Conservation (phyloP, 2,329 filamentous ascomycete species). For the Clonostachys rhizophaga region DNA sequence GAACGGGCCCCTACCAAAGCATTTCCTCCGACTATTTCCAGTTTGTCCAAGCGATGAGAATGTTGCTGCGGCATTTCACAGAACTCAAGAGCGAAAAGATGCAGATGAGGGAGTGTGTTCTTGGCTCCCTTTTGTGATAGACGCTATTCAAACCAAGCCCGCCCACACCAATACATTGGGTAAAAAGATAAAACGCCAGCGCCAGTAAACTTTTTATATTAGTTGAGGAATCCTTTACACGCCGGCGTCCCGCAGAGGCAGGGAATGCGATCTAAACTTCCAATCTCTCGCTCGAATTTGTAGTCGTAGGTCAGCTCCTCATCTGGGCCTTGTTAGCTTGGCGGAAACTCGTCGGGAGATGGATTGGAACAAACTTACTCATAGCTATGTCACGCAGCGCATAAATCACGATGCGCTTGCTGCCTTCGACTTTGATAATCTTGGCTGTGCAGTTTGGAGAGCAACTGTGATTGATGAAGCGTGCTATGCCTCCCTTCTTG, state of each 20-base stretch:
- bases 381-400: constrained; percentile 89
- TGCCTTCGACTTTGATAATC: constrained; percentile 98
- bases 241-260: constrained; percentile 94
- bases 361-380: constrained; percentile 59
- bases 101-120: no score
- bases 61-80: no score
- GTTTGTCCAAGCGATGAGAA: no score
- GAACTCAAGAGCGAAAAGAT: no score
- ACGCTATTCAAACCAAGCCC: no score
- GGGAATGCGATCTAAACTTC: constrained; percentile 90
- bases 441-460: constrained; percentile 98
- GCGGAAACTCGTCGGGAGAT: constrained; percentile 2
- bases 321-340: constrained; percentile 47
- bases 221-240: constrained; percentile 99
- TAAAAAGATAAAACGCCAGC: no score
- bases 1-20: no score
- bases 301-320: constrained; percentile 99
- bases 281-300: constrained; percentile 97
- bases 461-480: constrained; percentile 98
- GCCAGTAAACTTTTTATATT: constrained; percentile 18
- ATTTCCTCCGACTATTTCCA: no score
- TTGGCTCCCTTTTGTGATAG: no score
- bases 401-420: constrained; percentile 98
- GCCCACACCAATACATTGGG: no score
- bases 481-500: constrained; percentile 95